Evolutionary conservation across 2,329 filamentous ascomycete species (phyloP).

Genomic region (Rutstroemia sp.): DNA sequence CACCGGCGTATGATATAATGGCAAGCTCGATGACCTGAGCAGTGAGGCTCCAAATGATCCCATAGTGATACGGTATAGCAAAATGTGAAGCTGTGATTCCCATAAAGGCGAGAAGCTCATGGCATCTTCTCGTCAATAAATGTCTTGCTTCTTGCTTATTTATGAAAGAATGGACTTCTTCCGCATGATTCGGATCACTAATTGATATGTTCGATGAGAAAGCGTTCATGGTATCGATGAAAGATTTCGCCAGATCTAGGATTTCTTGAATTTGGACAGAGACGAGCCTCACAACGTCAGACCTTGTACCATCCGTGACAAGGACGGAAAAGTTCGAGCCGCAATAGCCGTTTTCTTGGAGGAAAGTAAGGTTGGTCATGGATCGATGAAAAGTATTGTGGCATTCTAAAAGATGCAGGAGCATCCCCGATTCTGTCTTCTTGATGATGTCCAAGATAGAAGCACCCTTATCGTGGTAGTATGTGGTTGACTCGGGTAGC

Average conservation of each 20-base stretch:
- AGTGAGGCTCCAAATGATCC: constrained; percentile 7
- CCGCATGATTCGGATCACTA: background rate
- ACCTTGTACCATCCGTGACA: background rate
- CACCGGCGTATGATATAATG: constrained; percentile 12
- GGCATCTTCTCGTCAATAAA: background rate
- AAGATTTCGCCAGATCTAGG: background rate
- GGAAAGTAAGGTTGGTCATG: background rate
- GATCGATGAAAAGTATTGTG: background rate
- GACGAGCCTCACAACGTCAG: background rate
- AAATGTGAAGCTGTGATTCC: background rate
- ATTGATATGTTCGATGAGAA: background rate
- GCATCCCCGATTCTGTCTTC: background rate
- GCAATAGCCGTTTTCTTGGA: background rate
- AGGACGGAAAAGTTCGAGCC: background rate
- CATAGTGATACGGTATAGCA: background rate
- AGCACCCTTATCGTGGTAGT: background rate
- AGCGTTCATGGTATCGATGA: background rate
- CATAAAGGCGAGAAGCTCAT: background rate
- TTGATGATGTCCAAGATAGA: background rate
- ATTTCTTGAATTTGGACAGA: background rate
- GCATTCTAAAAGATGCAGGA: background rate
- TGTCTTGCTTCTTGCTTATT: background rate
- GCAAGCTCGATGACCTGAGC: constrained; percentile 9
- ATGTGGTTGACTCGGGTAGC: background rate
- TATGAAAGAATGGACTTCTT: background rate